Conservation (phyloP, 768 basidiomycete species). For the Hygrophorus pudorinus region DNA sequence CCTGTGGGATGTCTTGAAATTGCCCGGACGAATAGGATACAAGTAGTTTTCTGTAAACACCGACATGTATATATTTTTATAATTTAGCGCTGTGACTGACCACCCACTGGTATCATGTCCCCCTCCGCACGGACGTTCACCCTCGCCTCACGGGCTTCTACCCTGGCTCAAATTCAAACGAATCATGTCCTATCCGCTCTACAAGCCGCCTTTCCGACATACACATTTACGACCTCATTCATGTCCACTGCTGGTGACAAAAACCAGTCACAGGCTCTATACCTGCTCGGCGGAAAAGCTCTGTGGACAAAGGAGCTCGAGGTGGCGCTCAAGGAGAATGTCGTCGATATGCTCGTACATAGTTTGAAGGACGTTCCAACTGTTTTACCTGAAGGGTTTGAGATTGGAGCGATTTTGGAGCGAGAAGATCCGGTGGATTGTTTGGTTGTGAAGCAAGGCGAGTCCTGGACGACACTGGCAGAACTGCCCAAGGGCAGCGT, state of each 20-base stretch:
- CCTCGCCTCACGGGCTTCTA: conserved; percentile 79
- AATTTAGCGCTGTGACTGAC: not conserved
- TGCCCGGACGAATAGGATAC: not conserved
- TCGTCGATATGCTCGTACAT: conserved; percentile 90
- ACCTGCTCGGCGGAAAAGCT: conserved; percentile 83
- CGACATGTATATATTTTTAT: not conserved
- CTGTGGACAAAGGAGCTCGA: conserved; percentile 98
- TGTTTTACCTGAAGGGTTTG: conserved; percentile 70
- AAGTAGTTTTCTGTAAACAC: not conserved
- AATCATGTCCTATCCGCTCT: conserved; percentile 66
- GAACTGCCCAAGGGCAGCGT: conserved; percentile 84
- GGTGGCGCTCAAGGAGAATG: conserved; percentile 57
- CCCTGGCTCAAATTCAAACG: conserved; percentile 87
- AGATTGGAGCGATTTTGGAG: conserved; percentile 75
- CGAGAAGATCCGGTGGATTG: conserved; percentile 87
- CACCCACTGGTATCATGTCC: not conserved
- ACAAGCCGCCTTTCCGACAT: conserved; percentile 23
- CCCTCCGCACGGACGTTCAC: conserved; percentile 44
- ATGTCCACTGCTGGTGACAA: conserved; percentile 75
- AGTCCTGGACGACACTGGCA: conserved; percentile 55
- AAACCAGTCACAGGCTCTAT: conserved; percentile 80
- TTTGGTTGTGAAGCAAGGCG: conserved; percentile 73
- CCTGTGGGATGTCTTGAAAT: not conserved
- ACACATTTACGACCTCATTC: conserved; percentile 35
- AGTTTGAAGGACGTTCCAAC: conserved; percentile 93